Evolutionary conservation across 1,139 yeast genomes (phyloP).

Genomic region (Geotrichum fermentans): DNA sequence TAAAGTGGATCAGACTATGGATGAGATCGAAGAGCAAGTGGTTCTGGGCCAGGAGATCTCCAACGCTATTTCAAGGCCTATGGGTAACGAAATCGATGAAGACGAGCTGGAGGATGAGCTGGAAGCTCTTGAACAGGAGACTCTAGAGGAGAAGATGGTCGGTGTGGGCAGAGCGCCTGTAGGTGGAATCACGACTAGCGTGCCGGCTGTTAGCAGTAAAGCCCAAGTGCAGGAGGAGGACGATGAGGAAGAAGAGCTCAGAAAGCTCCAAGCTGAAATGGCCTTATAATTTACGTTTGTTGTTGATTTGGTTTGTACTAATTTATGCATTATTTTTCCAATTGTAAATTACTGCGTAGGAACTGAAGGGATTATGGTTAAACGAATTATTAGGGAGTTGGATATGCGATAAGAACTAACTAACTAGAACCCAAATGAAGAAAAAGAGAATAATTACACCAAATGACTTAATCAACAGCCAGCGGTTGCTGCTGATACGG

Average conservation of each 20-base stretch:
- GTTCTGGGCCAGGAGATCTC: conserved; percentile 92
- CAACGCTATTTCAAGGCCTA: conserved; percentile 91
- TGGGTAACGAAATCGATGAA: conserved; percentile 72
- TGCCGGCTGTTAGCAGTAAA: conserved; percentile 13
- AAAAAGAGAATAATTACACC: conserved; percentile 60
- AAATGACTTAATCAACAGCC: conserved; percentile 86
- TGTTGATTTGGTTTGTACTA: conserved; percentile 3
- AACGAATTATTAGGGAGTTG: background rate
- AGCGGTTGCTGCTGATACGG: conserved; percentile 80
- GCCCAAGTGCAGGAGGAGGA: conserved; percentile 54
- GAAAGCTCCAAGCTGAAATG: conserved; percentile 91
- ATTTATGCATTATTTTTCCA: background rate
- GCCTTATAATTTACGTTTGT: conserved; percentile 51
- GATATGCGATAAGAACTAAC: conserved; percentile 20
- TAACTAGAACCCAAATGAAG: conserved; percentile 33
- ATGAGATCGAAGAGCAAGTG: conserved; percentile 93
- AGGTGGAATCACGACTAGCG: conserved; percentile 37
- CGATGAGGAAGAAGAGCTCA: conserved; percentile 87
- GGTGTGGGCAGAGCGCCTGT: conserved; percentile 45
- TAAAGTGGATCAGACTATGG: conserved; percentile 98
- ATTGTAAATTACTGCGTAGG: no score
- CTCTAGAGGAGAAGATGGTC: conserved; percentile 54
- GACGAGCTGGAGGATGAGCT: conserved; percentile 91
- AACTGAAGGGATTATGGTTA: no score
- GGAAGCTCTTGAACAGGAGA: conserved; percentile 82